Conservation (phyloP, 2,329 filamentous ascomycete species). For the Fusarium staphyleae region DNA sequence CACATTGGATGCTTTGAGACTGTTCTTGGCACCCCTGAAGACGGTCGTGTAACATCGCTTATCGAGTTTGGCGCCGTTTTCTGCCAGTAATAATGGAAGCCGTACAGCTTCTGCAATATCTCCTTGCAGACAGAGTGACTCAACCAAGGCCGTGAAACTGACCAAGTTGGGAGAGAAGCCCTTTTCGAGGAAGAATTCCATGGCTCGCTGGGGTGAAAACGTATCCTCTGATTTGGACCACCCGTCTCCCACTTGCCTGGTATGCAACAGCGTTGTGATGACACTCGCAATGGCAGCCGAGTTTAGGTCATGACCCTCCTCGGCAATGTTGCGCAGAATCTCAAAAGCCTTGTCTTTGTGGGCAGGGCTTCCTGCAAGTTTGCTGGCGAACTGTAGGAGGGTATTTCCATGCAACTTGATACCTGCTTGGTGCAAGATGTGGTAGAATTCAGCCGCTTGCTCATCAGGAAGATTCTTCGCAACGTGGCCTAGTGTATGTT, state of each 20-base stretch:
- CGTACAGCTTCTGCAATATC: constrained; percentile 48
- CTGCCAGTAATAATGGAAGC: constrained; percentile 45
- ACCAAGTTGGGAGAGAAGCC: constrained; percentile 69
- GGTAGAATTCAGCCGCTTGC: constrained; percentile 48
- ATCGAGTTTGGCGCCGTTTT: constrained; percentile 66
- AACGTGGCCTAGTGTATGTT: constrained; percentile 48
- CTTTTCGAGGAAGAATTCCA: constrained; percentile 58
- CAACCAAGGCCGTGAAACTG: constrained; percentile 72
- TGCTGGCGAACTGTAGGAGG: constrained; percentile 55
- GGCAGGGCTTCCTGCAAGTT: constrained; percentile 49
- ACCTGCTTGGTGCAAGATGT: constrained; percentile 41
- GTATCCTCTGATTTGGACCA: constrained; percentile 26
- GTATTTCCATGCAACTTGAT: constrained; percentile 53
- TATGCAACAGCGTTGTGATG: constrained; percentile 65
- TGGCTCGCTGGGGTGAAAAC: constrained; percentile 44
- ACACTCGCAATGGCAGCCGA: constrained; percentile 57
- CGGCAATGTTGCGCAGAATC: constrained; percentile 49
- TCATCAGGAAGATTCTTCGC: constrained; percentile 42
- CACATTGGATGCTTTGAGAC: constrained; percentile 62
- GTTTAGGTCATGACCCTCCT: constrained; percentile 54
- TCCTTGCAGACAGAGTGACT: constrained; percentile 68
- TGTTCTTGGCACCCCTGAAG: constrained; percentile 72
- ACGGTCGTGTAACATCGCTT: constrained; percentile 72
- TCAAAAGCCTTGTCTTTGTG: constrained; percentile 54
- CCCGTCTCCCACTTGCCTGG: constrained; percentile 34